These are phyloP conservation scores for Penicillium dipodomyicola DNA, from an alignment of 495 filamentous ascomycete species.

Conservation along the genomic window DNA sequence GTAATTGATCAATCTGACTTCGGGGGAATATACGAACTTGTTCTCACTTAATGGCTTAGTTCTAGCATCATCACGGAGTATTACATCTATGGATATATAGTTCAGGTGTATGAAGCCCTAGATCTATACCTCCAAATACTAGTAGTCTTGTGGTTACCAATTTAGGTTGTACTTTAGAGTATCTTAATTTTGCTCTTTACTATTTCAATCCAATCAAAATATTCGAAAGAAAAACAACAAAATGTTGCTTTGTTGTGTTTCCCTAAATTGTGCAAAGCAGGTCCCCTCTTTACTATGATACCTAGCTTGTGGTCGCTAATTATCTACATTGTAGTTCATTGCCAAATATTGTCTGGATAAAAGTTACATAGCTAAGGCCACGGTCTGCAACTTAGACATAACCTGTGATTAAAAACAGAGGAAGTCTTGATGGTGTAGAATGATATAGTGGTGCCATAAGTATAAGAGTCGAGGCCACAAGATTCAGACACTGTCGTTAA, in stretches of 20 bases:
- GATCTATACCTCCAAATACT: background rate
- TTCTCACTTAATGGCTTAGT: background rate
- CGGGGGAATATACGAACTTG: background rate
- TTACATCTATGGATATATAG: background rate
- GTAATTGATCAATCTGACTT: background rate
- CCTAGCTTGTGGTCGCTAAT: background rate
- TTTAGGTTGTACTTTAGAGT: background rate
- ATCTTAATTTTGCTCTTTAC: background rate
- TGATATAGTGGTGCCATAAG: background rate
- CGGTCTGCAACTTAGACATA: background rate
- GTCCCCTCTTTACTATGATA: background rate
- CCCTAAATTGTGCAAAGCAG: background rate
- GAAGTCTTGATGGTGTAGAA: background rate
- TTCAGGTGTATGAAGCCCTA: background rate
- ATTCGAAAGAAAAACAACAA: background rate
- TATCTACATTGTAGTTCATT: background rate
- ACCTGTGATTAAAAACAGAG: background rate
- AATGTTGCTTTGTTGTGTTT: background rate
- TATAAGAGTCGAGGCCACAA: background rate
- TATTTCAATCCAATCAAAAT: background rate
- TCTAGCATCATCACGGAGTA: background rate
- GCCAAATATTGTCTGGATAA: background rate
- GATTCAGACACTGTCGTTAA: background rate
- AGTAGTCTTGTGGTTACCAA: background rate
- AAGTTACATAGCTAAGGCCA: background rate